phyloP scores from a whole-genome alignment of 2,329 filamentous ascomycete genomes.

The Dothistroma septosporum region DNA sequence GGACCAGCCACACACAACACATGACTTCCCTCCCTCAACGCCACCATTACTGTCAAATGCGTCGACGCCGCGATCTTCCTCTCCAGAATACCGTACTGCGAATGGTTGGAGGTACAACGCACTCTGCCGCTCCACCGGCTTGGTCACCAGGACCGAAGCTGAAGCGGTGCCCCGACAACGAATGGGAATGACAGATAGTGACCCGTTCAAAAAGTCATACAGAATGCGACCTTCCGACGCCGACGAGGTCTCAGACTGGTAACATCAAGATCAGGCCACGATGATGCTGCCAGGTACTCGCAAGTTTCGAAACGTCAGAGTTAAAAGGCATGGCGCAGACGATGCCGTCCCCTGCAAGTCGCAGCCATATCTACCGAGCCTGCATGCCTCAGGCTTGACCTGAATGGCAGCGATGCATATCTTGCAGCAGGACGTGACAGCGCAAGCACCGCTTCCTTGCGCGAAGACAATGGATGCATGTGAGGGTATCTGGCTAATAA shows the following conservation, averaged over 20 bases:
- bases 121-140: neutral
- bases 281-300: neutral
- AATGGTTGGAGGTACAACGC: neutral
- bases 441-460: neutral
- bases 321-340: no score
- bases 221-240: neutral
- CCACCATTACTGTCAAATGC: neutral
- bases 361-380: no score
- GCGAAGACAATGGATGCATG: neutral
- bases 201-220: neutral
- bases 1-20: no score
- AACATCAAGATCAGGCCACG: neutral
- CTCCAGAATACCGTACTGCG: neutral
- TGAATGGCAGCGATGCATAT: no score
- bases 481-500: neutral
- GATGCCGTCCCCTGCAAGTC: no score
- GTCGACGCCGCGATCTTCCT: neutral
- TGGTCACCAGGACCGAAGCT: neutral
- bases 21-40: neutral
- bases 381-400: no score
- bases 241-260: neutral
- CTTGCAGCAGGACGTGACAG: neutral
- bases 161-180: neutral
- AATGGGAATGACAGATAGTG: neutral
- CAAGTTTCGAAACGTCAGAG: no score